phyloP scores from a whole-genome alignment of 1,284 basidiomycete species.

The Sanghuangporus weigelae region DNA sequence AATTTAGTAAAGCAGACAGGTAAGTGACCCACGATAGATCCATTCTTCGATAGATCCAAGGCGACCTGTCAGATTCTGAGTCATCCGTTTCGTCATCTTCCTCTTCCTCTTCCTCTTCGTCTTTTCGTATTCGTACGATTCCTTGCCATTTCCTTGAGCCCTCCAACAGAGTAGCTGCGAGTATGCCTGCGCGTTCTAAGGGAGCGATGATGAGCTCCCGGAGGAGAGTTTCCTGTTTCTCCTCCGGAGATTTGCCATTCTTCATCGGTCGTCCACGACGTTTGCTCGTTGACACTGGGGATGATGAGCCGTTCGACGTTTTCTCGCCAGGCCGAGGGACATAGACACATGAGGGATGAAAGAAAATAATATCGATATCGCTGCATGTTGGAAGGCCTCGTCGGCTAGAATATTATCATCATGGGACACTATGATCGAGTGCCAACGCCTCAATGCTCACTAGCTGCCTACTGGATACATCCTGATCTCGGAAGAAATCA shows the following conservation, averaged over 20 bases:
- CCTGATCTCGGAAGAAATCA: constrained; percentile 17
- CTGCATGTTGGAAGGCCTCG: constrained; percentile 19
- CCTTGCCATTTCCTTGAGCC: constrained; percentile 21
- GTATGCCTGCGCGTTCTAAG: constrained; percentile 17
- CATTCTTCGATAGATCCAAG: constrained; percentile 16
- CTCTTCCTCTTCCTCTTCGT: neutral
- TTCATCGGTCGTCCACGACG: constrained; percentile 2
- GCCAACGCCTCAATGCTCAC: constrained; percentile 12
- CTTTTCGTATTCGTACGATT: constrained; percentile 18
- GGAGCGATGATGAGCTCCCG: constrained; percentile 17
- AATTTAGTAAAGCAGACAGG: neutral
- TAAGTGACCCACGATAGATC: constrained; percentile 18
- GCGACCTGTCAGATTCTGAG: neutral
- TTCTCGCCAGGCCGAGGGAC: constrained; percentile 15
- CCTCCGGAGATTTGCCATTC: constrained; percentile 16
- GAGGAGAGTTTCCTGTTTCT: constrained; percentile 11
- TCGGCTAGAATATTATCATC: constrained; percentile 20
- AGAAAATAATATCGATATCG: constrained; percentile 23
- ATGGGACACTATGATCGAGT: neutral
- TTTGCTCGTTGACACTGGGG: constrained; percentile 1
- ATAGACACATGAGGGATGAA: constrained; percentile 22
- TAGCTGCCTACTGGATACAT: constrained; percentile 20
- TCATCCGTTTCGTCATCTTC: neutral
- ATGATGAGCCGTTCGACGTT: constrained; percentile 8
- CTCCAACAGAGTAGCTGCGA: constrained; percentile 15